Conservation (phyloP, 2,329 filamentous ascomycete species). For the Setomelanomma holmii region DNA sequence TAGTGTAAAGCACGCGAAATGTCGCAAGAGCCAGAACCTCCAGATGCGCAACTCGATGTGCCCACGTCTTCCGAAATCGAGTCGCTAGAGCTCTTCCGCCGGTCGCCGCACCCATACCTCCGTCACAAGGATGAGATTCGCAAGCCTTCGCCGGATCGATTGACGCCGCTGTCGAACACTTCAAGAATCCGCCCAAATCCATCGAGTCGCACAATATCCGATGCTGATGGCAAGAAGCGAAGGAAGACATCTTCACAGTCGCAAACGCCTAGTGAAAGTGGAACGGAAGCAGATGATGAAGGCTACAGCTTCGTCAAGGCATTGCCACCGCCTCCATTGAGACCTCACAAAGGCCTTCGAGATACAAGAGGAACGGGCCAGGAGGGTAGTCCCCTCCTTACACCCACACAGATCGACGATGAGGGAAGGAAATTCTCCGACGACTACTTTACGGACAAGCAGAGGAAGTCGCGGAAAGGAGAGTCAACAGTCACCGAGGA, state of each 20-base stretch:
- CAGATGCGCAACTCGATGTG: slow-evolving; percentile 26
- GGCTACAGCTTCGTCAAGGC: slow-evolving; percentile 77
- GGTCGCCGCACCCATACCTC: slow-evolving; percentile 49
- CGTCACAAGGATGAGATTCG: slow-evolving; percentile 38
- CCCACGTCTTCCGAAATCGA: slow-evolving; percentile 32
- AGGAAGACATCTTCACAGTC: slow-evolving; percentile 38
- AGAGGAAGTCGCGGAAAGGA: slow-evolving; percentile 20
- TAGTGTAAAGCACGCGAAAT: slow-evolving; percentile 2
- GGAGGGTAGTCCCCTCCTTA: slow-evolving; percentile 52
- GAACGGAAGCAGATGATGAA: slow-evolving; percentile 95
- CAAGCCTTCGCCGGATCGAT: slow-evolving; percentile 19
- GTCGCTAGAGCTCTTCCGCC: slow-evolving; percentile 44
- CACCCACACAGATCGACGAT: slow-evolving; percentile 57
- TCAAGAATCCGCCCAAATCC: slow-evolving; percentile 19
- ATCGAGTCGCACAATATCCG: slow-evolving; percentile 29
- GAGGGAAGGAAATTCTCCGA: slow-evolving; percentile 49
- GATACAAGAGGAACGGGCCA: slow-evolving; percentile 54
- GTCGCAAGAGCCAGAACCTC: slow-evolving; percentile 15
- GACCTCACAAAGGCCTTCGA: slow-evolving; percentile 79
- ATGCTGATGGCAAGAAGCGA: slow-evolving; percentile 34
- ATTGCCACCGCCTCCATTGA: slow-evolving; percentile 77
- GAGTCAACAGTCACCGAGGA: slow-evolving; percentile 36
- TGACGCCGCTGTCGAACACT: slow-evolving; percentile 4
- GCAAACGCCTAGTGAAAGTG: slow-evolving; percentile 76
- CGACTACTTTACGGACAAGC: slow-evolving; percentile 46